Percentiles rank a stretch among this genome's conserved stretches.
phyloP scores from a whole-genome alignment of 2,329 filamentous ascomycete genomes.

The Colletotrichum agaves region DNA sequence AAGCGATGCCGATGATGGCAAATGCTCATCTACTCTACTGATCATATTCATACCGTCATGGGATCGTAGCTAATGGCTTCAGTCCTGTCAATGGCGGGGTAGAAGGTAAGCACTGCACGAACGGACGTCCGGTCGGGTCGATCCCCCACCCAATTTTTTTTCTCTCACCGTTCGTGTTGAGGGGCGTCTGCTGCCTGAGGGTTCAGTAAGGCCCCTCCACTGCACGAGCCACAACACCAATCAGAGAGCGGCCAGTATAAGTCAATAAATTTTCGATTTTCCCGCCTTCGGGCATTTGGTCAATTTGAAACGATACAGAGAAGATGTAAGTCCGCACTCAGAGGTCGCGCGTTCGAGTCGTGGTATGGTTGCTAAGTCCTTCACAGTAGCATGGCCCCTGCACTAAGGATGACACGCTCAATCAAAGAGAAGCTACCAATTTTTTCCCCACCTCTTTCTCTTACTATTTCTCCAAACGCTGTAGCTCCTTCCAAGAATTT shows the following conservation, averaged over 20 bases:
- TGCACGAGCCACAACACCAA: neutral
- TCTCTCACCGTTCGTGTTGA: conserved; percentile 1
- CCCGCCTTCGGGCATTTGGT: conserved; percentile 45
- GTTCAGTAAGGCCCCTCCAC: neutral
- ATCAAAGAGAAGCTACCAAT: conserved; percentile 77
- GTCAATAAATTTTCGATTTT: neutral
- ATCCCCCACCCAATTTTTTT: conserved; percentile 6
- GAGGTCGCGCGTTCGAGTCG: neutral
- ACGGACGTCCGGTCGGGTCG: neutral
- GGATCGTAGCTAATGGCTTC: neutral
- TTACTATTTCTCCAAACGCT: neutral
- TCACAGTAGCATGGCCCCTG: conserved; percentile 78
- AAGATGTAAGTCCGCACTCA: conserved; percentile 3
- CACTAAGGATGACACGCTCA: conserved; percentile 95
- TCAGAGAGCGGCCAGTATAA: neutral
- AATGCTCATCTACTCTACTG: no score
- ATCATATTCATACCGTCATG: no score
- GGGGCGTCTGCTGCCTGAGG: neutral
- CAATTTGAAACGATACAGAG: conserved; percentile 44
- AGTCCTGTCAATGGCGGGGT: conserved; percentile 7
- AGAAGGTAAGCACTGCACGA: neutral
- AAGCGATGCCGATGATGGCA: neutral
- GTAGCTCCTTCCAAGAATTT: no score
- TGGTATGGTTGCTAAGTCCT: neutral
- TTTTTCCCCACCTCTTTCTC: neutral